A percentile compares a stretch with the other conserved stretches of the same genome.
phyloP scores from a whole-genome alignment of 2,329 filamentous ascomycete species.

The Nakataea oryzae region DNA sequence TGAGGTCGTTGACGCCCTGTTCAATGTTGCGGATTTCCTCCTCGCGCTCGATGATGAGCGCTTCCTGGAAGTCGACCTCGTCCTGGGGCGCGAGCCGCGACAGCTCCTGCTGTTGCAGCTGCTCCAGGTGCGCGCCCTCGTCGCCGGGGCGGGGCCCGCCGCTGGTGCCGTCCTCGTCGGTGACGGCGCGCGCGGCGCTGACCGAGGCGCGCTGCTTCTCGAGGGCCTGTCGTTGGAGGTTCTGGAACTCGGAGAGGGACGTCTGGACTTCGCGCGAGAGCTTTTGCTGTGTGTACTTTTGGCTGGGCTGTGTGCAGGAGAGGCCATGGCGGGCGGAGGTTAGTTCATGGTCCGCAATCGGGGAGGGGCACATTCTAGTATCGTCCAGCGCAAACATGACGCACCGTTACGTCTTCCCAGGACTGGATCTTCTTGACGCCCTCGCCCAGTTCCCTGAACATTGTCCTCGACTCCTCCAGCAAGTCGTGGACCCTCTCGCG shows the following conservation, averaged over 20 bases:
- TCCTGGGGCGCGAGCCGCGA: slow-evolving; percentile 78
- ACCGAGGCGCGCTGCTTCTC: slow-evolving; percentile 89
- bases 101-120: slow-evolving; percentile 63
- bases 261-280: slow-evolving; percentile 87
- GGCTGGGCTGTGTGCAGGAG: slow-evolving; percentile 67
- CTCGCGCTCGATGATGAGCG: slow-evolving; percentile 90
- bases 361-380: neutral
- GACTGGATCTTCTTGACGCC: slow-evolving; percentile 85
- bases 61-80: slow-evolving; percentile 96
- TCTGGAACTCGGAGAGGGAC: slow-evolving; percentile 82
- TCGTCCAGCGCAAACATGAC: slow-evolving; percentile 14
- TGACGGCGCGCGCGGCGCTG: slow-evolving; percentile 68
- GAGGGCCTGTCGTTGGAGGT: slow-evolving; percentile 77
- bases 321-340: neutral
- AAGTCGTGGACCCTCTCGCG: slow-evolving; percentile 83
- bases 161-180: slow-evolving; percentile 45
- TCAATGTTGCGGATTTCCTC: slow-evolving; percentile 96
- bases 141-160: slow-evolving; percentile 8
- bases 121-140: slow-evolving; percentile 36
- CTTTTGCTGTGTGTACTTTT: slow-evolving; percentile 95
- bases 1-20: slow-evolving; percentile 88
- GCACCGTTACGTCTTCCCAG: slow-evolving; percentile 75
- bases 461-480: slow-evolving; percentile 73
- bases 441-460: slow-evolving; percentile 87
- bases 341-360: neutral